Evolutionary conservation across 176 grass and related monocot genomes (phyloP).

Genomic region (Saccharum officinarum): DNA sequence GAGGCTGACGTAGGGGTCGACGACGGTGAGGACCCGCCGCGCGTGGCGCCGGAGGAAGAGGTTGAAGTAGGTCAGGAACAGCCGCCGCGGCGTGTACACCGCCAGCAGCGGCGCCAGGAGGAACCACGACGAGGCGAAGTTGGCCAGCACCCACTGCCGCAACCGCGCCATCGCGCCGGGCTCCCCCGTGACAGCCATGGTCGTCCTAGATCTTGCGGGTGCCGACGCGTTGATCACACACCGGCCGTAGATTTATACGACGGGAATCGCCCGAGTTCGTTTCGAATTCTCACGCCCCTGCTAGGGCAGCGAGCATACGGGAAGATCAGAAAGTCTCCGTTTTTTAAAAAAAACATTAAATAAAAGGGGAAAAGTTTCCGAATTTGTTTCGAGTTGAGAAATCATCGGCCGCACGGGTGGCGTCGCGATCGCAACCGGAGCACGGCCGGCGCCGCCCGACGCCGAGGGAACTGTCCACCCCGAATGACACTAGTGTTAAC

Average conservation of each 20-base stretch:
- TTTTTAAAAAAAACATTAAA: no score
- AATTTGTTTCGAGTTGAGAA: no score
- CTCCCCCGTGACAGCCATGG: background rate
- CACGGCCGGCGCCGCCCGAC: no score
- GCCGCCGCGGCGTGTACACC: background rate
- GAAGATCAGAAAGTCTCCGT: background rate
- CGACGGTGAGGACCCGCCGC: background rate
- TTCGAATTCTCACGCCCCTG: background rate
- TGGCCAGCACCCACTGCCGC: background rate
- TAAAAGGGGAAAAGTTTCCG: no score
- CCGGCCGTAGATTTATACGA: background rate
- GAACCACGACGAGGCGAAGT: background rate
- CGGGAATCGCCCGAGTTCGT: background rate
- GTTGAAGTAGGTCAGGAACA: conserved; percentile 15
- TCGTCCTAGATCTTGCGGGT: background rate
- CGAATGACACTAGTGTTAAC: no score
- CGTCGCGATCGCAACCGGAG: no score
- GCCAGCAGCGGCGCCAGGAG: background rate
- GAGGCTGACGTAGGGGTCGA: background rate
- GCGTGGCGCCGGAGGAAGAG: conserved; percentile 8
- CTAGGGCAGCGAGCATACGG: background rate
- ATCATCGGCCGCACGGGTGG: no score
- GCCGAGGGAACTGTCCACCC: no score
- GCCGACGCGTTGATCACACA: background rate
- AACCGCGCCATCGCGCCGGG: background rate